phyloP scores from a whole-genome alignment of 129 eudicot species.

The Glebionis coronaria region DNA sequence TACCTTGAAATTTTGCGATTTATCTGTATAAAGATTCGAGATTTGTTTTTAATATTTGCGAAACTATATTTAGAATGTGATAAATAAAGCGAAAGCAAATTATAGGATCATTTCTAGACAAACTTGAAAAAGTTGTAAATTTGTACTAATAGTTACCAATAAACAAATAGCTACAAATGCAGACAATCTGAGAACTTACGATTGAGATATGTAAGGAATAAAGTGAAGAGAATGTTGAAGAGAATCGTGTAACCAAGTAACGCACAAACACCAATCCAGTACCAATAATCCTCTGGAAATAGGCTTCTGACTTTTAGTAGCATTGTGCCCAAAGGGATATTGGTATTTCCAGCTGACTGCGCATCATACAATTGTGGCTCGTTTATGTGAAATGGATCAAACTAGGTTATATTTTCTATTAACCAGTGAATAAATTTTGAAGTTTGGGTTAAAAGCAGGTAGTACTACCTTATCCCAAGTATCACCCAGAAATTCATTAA shows the following conservation, averaged over 20 bases:
- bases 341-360: slow-evolving; percentile 49
- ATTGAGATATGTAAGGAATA: slow-evolving; percentile 75
- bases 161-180: background rate
- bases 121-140: no score
- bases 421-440: background rate
- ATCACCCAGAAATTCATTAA: slow-evolving; percentile 80
- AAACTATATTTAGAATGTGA: no score
- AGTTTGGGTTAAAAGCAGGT: background rate
- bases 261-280: slow-evolving; percentile 97
- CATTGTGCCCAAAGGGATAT: slow-evolving; percentile 55
- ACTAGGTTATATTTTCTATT: background rate
- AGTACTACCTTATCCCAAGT: slow-evolving; percentile 56
- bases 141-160: no score
- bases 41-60: no score
- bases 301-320: slow-evolving; percentile 67
- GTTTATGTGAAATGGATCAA: background rate
- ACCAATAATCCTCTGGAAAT: slow-evolving; percentile 73
- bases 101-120: no score
- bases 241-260: slow-evolving; percentile 72
- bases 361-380: background rate
- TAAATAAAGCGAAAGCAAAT: no score
- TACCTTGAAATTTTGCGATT: no score
- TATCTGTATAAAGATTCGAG: no score
- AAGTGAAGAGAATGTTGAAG: slow-evolving; percentile 69
- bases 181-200: slow-evolving; percentile 50